Conservation (phyloP, 2,329 filamentous ascomycete genomes). For the Lachnellula arida region DNA sequence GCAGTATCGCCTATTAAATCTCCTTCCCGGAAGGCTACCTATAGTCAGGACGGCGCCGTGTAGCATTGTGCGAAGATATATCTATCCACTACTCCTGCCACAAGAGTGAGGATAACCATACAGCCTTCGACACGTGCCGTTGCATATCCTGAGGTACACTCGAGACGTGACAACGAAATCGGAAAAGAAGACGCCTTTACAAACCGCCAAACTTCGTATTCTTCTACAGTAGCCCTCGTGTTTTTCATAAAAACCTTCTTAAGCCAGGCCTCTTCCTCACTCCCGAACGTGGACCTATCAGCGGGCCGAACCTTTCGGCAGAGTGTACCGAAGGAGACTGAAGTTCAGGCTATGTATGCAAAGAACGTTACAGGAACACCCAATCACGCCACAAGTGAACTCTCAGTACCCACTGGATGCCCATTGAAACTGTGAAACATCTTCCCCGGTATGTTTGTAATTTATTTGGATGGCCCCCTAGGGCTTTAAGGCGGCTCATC, state of each 20-base stretch:
- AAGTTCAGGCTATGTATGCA: slow-evolving; percentile 27
- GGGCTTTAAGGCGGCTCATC: slow-evolving; percentile 20
- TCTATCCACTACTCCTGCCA: slow-evolving; percentile 2
- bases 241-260: slow-evolving; percentile 3
- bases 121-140: slow-evolving; percentile 18
- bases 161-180: slow-evolving; percentile 9
- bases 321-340: slow-evolving; percentile 18
- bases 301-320: slow-evolving; percentile 28
- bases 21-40: slow-evolving; percentile 8
- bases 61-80: slow-evolving; percentile 14
- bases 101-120: slow-evolving; percentile 8
- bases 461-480: slow-evolving; percentile 20
- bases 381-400: slow-evolving; percentile 19
- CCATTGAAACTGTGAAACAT: slow-evolving; percentile 13
- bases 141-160: slow-evolving; percentile 21
- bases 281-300: slow-evolving; percentile 19
- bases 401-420: slow-evolving; percentile 9
- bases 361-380: slow-evolving; percentile 23
- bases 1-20: slow-evolving; percentile 19
- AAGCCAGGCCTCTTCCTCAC: slow-evolving; percentile 6
- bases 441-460: slow-evolving; percentile 27
- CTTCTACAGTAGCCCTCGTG: background rate
- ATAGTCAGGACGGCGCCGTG: slow-evolving; percentile 5
- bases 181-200: background rate
- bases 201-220: background rate